Base-by-base conservation (phyloP, 345 rosid genomes). In the Pistacia vera region DNA sequence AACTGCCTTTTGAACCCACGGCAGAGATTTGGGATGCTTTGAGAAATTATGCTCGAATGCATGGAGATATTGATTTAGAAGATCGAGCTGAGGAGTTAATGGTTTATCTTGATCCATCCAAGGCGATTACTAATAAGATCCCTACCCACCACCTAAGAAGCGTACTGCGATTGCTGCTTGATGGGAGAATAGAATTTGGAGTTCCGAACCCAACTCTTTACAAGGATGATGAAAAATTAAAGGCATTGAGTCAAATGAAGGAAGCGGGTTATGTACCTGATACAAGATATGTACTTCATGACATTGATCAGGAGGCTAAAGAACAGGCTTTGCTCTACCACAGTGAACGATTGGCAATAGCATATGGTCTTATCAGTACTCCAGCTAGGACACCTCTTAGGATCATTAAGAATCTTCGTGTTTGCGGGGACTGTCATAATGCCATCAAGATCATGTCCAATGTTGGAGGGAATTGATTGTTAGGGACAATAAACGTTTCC, bases 361-460 rank as follows among this genome's bases (percentile, higher is more conserved):
- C 97, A 14, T 92, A 84, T 63, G 97, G 97, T 71, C 88, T 92
- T 11, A 92, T 92, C 68, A 85, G 88, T 66, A 92, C 97, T 4
- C 94, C 94, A 0, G 88, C 93, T 2, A 78, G 97, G 79, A 84
- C 85, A 48, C 76, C 90, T n/a, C 84, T 90, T 36, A 86, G 89
- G 70, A 89, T 92, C 84, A 92, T 90, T 75, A 92, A 92, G 85
- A 92, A 92, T 68, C 94, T 92, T 3, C 90, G 94, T 22, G 92
- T 92, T 5, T 92, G 94, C 9, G 90, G 82, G 13, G 93, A 92
- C 57, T 90, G 94, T 84, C 94, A 92, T 80, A 92, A 92, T 81
- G 91, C 90, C 69, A 92, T 92, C 83, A 92, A 92, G 87, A 90
- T 92, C 84, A 89, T 89, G 93, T 89, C 95, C 36, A 90, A 80